Conservation (phyloP, 257 asterid species). For the Lycium barbarum region DNA sequence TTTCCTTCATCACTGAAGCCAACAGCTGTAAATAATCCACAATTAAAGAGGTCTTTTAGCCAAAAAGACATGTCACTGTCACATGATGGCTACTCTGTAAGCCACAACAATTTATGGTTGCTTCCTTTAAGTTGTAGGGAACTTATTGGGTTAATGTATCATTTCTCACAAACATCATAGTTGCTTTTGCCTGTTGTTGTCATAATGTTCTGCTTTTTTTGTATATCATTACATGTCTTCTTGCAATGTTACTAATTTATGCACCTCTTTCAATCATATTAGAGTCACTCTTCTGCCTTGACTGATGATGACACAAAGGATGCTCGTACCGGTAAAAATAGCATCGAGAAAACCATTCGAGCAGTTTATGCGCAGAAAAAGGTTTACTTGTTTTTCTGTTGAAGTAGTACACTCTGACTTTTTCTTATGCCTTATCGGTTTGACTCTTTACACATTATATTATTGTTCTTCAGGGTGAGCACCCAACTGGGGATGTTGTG, state of each 20-base stretch:
- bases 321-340: slow-evolving; percentile 53
- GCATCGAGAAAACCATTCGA: slow-evolving; percentile 71
- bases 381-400: slow-evolving; percentile 43
- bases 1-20: slow-evolving; percentile 41
- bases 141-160: background rate
- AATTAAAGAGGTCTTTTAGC: slow-evolving; percentile 66
- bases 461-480: slow-evolving; percentile 58
- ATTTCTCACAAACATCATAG: slow-evolving; percentile 7
- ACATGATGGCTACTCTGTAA: slow-evolving; percentile 86
- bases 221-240: background rate
- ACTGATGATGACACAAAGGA: slow-evolving; percentile 82
- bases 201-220: slow-evolving; percentile 9
- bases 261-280: slow-evolving; percentile 36
- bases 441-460: background rate
- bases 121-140: slow-evolving; percentile 16
- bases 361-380: slow-evolving; percentile 72
- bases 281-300: slow-evolving; percentile 83
- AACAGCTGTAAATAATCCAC: slow-evolving; percentile 52
- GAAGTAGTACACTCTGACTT: background rate
- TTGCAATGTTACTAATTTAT: slow-evolving; percentile 30
- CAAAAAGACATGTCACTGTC: slow-evolving; percentile 55
- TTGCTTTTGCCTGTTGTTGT: slow-evolving; percentile 16
- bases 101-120: slow-evolving; percentile 21
- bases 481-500: slow-evolving; percentile 55
- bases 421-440: slow-evolving; percentile 6